phyloP scores from a whole-genome alignment of 139 green algal genomes.

The Picochlorum sp. region DNA sequence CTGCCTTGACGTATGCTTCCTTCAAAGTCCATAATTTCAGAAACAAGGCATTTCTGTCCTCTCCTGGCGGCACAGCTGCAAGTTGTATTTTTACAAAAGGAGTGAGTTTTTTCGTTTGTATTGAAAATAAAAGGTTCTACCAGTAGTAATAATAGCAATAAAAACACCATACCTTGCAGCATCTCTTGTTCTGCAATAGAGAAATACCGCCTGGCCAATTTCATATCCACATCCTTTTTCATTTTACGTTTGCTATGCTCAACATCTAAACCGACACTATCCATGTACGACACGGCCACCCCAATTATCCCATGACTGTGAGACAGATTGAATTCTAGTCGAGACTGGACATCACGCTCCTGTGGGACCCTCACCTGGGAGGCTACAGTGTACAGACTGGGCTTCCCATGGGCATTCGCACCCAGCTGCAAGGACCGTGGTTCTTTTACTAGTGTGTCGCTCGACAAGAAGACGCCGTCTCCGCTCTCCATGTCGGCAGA shows the following conservation, averaged over 20 bases:
- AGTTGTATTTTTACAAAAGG: neutral
- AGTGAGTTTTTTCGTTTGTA: neutral
- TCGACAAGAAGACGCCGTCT: neutral
- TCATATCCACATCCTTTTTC: slow-evolving; percentile 18
- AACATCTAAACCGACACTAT: slow-evolving; percentile 52
- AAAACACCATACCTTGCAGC: neutral
- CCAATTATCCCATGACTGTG: slow-evolving; percentile 39
- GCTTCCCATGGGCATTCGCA: slow-evolving; percentile 34
- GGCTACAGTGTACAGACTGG: slow-evolving; percentile 11
- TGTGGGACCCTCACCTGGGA: too few relatives aligned
- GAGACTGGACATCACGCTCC: neutral
- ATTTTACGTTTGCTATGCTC: slow-evolving; percentile 27
- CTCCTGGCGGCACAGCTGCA: neutral
- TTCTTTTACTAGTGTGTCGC: neutral
- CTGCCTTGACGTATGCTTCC: slow-evolving; percentile 68
- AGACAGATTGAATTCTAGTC: slow-evolving; percentile 48
- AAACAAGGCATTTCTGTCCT: slow-evolving; percentile 20
- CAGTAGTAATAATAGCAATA: neutral
- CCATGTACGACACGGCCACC: slow-evolving; percentile 7
- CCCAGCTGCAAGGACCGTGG: slow-evolving; percentile 17
- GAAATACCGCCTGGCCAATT: slow-evolving; percentile 41
- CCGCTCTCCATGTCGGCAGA: neutral
- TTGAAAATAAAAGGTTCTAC: neutral
- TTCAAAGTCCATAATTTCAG: slow-evolving; percentile 66
- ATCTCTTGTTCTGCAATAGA: slow-evolving; percentile 22